Evolutionary conservation across 2,329 filamentous ascomycete genomes (phyloP).

Genomic region (Pseudocercospora macadamiae): DNA sequence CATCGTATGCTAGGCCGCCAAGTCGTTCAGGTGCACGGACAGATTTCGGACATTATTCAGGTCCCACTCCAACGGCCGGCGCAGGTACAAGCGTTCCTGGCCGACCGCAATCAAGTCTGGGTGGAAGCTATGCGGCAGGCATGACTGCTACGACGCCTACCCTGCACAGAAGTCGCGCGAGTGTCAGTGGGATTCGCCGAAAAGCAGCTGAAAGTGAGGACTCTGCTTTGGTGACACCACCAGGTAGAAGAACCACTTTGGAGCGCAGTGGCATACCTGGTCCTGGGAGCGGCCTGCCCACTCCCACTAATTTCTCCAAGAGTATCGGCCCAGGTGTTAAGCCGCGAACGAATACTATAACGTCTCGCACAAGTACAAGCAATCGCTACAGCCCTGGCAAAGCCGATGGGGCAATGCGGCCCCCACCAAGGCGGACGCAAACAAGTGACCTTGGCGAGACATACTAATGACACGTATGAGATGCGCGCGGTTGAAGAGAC

Average conservation of each 20-base stretch:
- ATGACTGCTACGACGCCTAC: slow-evolving; percentile 21
- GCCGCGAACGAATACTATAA: slow-evolving; percentile 14
- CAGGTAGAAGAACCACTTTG: slow-evolving; percentile 26
- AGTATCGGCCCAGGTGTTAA: slow-evolving; percentile 19
- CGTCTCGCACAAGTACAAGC: slow-evolving; percentile 26
- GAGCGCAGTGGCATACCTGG: slow-evolving; percentile 26
- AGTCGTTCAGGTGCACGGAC: slow-evolving; percentile 50
- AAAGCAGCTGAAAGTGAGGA: slow-evolving; percentile 37
- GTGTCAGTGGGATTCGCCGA: slow-evolving; percentile 36
- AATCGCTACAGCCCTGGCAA: slow-evolving; percentile 20
- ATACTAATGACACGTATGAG: slow-evolving; percentile 28
- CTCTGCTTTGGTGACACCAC: slow-evolving; percentile 13
- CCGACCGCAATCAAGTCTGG: slow-evolving; percentile 72
- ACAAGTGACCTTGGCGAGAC: slow-evolving; percentile 41
- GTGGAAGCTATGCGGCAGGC: slow-evolving; percentile 55
- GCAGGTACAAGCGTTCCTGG: slow-evolving; percentile 33
- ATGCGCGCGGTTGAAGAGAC: not conserved
- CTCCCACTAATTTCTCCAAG: slow-evolving; percentile 20
- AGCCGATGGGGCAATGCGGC: slow-evolving; percentile 43
- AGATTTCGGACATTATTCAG: slow-evolving; percentile 41
- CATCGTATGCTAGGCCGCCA: slow-evolving; percentile 39
- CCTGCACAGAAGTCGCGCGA: slow-evolving; percentile 31
- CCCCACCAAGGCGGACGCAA: slow-evolving; percentile 49
- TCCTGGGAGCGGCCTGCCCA: slow-evolving; percentile 16
- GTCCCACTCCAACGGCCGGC: slow-evolving; percentile 17